A percentile compares a stretch with the other conserved stretches of the same genome.
Conservation (phyloP, 164 flowering plant genomes). For the Akebia trifoliata region DNA sequence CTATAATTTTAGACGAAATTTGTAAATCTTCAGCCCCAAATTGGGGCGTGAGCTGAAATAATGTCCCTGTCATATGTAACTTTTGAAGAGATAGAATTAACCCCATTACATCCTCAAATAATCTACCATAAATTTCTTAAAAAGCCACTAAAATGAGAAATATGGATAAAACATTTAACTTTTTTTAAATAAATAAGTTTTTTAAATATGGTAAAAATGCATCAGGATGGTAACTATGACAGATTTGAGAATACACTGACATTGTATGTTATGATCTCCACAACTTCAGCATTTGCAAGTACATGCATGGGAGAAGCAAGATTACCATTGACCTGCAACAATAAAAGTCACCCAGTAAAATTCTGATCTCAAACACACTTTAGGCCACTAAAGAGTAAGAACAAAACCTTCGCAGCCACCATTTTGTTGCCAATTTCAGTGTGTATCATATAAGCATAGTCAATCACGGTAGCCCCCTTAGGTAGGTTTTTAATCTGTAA, state of each 20-base stretch:
- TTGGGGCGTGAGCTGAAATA: background rate
- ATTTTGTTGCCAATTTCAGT: constrained; percentile 98
- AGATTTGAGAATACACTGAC: constrained; percentile 59
- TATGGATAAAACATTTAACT: no score
- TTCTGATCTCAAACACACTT: background rate
- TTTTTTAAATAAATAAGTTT: no score
- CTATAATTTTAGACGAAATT: background rate
- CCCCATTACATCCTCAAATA: background rate
- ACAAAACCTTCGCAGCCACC: constrained; percentile 96
- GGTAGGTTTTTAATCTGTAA: constrained; percentile 90
- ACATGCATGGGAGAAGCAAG: constrained; percentile 81
- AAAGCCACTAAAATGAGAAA: no score
- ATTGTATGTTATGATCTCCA: constrained; percentile 85
- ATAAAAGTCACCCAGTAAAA: constrained; percentile 3
- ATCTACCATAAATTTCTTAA: background rate
- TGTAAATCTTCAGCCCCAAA: background rate
- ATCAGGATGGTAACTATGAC: no score
- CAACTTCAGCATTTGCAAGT: constrained; percentile 96
- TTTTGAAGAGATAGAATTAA: background rate
- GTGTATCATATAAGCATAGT: constrained; percentile 97
- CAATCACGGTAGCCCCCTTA: constrained; percentile 89
- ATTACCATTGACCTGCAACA: constrained; percentile 93
- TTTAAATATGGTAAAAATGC: no score
- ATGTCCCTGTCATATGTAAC: background rate
- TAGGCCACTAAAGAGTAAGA: constrained; percentile 3